Evolutionary conservation across 441 rosid genomes (phyloP).

Genomic region (Melastoma candidum): DNA sequence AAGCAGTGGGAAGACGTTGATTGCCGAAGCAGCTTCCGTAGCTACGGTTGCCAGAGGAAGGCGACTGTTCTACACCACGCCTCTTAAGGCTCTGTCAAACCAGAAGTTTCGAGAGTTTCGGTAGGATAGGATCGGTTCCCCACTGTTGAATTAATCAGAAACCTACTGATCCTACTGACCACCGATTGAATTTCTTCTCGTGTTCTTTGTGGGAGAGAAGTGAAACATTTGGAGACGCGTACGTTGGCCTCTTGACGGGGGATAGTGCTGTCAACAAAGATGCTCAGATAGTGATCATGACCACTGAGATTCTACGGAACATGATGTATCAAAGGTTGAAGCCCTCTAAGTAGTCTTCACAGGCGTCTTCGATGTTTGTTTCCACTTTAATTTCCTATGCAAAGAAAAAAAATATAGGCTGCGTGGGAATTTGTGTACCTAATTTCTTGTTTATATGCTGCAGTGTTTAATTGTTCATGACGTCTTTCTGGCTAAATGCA

Average conservation of each 20-base stretch:
- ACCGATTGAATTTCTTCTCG: too few relatives aligned
- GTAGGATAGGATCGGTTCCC: slow-evolving; percentile 21
- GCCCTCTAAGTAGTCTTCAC: neutral
- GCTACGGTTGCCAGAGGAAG: slow-evolving; percentile 78
- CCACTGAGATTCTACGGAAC: slow-evolving; percentile 92
- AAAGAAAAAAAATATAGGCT: too few relatives aligned
- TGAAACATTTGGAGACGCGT: slow-evolving; percentile 85
- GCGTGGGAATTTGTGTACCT: too few relatives aligned
- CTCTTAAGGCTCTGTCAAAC: slow-evolving; percentile 93
- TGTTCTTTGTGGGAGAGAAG: slow-evolving; percentile 14
- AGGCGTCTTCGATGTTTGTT: too few relatives aligned
- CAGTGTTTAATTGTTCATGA: neutral
- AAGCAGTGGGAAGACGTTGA: slow-evolving; percentile 92
- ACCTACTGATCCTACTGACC: slow-evolving; percentile 6
- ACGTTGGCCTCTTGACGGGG: slow-evolving; percentile 91
- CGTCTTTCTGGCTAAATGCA: slow-evolving; percentile 25
- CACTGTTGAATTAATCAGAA: neutral
- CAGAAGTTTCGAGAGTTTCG: slow-evolving; percentile 96
- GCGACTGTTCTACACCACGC: slow-evolving; percentile 83
- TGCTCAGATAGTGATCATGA: slow-evolving; percentile 82
- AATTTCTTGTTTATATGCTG: neutral
- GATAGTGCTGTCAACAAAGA: slow-evolving; percentile 82
- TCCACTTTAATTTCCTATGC: too few relatives aligned
- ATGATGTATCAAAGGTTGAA: slow-evolving; percentile 87
- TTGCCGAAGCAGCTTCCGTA: slow-evolving; percentile 96